Conservation (phyloP, 1,284 basidiomycete species). For the Microstroma glucosiphilum region DNA sequence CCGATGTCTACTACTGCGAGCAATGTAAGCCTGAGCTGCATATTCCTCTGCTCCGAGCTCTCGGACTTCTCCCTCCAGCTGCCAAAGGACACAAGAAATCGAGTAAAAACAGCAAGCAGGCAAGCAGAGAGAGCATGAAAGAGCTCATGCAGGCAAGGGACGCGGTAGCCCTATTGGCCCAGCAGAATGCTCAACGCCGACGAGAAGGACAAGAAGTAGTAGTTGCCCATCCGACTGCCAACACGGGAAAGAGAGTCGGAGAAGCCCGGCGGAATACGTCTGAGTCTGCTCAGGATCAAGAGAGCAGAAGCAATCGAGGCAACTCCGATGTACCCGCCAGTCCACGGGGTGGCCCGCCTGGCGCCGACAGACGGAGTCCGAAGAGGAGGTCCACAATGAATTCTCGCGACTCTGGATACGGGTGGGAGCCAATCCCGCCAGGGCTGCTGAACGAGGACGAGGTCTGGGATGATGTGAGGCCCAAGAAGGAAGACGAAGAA, state of each 20-base stretch:
- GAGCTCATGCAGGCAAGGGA: slow-evolving; percentile 48
- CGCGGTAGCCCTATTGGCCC: slow-evolving; percentile 37
- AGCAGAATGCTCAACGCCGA: slow-evolving; percentile 39
- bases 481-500: slow-evolving; percentile 1
- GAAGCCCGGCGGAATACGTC: background rate
- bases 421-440: slow-evolving; percentile 63
- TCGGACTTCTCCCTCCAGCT: slow-evolving; percentile 33
- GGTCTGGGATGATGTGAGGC: slow-evolving; percentile 28
- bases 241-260: no score
- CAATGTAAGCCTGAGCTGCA: slow-evolving; percentile 83
- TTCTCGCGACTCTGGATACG: slow-evolving; percentile 86
- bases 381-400: slow-evolving; percentile 90
- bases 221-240: background rate
- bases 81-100: slow-evolving; percentile 34
- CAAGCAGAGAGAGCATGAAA: slow-evolving; percentile 18
- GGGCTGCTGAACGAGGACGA: slow-evolving; percentile 44
- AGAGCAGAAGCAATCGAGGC: no score
- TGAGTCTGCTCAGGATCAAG: background rate
- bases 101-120: slow-evolving; percentile 21
- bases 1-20: slow-evolving; percentile 75
- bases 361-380: slow-evolving; percentile 17
- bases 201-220: slow-evolving; percentile 9
- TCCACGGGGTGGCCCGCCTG: background rate
- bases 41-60: slow-evolving; percentile 41
- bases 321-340: background rate